A percentile compares a stretch with the other conserved stretches of the same genome.
These are phyloP conservation scores for Alnus glutinosa DNA, from an alignment of 306 rosid genomes.

Conservation along the genomic window DNA sequence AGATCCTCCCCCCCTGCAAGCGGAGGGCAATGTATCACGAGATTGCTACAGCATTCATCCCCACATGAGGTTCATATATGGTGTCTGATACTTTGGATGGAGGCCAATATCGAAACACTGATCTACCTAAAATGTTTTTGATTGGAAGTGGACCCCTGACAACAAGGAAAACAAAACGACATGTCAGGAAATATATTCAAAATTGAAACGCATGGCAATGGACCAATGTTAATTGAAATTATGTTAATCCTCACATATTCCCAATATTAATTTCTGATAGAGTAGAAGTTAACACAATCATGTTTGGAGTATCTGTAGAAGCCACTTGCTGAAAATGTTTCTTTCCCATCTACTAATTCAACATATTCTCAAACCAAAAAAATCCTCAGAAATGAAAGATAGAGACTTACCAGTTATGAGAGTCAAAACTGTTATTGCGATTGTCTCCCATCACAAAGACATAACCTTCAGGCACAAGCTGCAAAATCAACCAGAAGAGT, in stretches of 20 bases:
- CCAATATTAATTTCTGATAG: background rate
- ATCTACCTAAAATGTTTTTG: constrained; percentile 85
- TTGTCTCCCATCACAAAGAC: constrained; percentile 98
- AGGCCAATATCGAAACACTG: constrained; percentile 94
- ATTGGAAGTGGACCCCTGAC: constrained; percentile 97
- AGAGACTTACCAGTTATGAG: constrained; percentile 81
- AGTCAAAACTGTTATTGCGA: constrained; percentile 90
- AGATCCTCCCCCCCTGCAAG: constrained; percentile 26
- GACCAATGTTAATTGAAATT: background rate
- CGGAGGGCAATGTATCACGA: constrained; percentile 48
- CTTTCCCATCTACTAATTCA: constrained; percentile 31
- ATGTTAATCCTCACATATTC: background rate
- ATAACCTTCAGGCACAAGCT: constrained; percentile 89
- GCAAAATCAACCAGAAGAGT: constrained; percentile 30
- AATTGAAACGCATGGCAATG: background rate
- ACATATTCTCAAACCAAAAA: constrained; percentile 19
- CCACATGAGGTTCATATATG: constrained; percentile 26
- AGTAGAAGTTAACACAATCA: constrained; percentile 33
- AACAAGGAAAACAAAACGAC: constrained; percentile 19
- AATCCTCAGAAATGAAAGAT: constrained; percentile 27
- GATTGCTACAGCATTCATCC: constrained; percentile 44
- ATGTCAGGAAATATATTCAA: constrained; percentile 19
- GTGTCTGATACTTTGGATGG: constrained; percentile 67
- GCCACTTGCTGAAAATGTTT: constrained; percentile 15
- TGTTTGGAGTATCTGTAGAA: constrained; percentile 28